phyloP scores from a whole-genome alignment of 495 filamentous ascomycete genomes.

The Xylaria acuta region DNA sequence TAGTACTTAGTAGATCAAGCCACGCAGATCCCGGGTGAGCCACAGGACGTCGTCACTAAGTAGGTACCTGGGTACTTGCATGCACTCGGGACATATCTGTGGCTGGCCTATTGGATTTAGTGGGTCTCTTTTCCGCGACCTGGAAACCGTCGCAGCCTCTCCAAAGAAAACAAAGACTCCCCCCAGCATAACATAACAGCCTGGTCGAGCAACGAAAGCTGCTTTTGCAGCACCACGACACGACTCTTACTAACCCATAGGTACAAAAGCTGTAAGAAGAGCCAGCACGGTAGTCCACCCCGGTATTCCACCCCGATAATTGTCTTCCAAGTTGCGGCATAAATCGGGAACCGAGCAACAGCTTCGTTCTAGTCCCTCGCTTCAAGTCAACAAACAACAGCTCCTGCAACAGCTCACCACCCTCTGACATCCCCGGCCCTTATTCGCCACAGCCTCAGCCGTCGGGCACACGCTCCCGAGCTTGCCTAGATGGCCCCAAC shows the following conservation, averaged over 20 bases:
- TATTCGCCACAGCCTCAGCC: not conserved
- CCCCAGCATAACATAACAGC: slow-evolving; percentile 14
- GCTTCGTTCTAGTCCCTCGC: slow-evolving; percentile 14
- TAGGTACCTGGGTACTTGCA: slow-evolving; percentile 4
- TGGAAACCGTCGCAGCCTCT: slow-evolving; percentile 16
- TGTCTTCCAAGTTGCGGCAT: not conserved
- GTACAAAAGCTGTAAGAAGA: slow-evolving; percentile 20
- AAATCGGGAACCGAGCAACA: not conserved
- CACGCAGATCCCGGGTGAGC: not conserved
- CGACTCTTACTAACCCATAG: slow-evolving; percentile 36
- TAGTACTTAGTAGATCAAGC: not conserved
- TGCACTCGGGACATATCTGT: not conserved
- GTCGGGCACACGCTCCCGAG: not conserved
- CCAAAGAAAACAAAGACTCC: slow-evolving; percentile 29
- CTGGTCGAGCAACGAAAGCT: slow-evolving; percentile 29
- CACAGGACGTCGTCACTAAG: not conserved
- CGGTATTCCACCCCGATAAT: too few species aligned
- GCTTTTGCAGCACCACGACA: slow-evolving; percentile 17
- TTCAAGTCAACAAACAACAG: slow-evolving; percentile 29
- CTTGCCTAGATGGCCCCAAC: slow-evolving; percentile 32
- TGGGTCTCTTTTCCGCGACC: slow-evolving; percentile 19
- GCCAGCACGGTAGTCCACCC: not conserved
- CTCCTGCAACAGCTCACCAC: not conserved
- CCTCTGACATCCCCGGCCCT: not conserved
- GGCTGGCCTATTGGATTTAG: not conserved